These are phyloP conservation scores for Entonaema liquescens DNA, from an alignment of 495 filamentous ascomycete genomes.

Conservation along the genomic window DNA sequence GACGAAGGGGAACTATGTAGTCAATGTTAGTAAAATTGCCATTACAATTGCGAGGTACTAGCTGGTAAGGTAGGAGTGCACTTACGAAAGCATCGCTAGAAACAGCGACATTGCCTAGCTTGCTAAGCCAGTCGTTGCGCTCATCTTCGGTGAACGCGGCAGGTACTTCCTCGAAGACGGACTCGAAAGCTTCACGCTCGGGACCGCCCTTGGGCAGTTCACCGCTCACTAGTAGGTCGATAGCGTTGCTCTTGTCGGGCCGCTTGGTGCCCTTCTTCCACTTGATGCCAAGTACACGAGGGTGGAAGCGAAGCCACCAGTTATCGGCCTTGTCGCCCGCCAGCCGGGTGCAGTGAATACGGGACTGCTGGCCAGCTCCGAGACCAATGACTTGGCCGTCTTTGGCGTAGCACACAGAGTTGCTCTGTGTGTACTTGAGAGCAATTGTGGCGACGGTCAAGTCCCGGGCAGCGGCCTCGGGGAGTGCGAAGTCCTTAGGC, in stretches of 20 bases:
- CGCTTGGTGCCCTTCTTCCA: slow-evolving; percentile 98
- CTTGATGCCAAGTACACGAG: slow-evolving; percentile 82
- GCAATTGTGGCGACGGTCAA: slow-evolving; percentile 95
- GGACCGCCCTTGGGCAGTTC: slow-evolving; percentile 80
- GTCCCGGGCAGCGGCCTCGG: slow-evolving; percentile 85
- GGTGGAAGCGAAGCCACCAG: slow-evolving; percentile 99
- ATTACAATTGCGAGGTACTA: not conserved
- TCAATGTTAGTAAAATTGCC: slow-evolving; percentile 22
- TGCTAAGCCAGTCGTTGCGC: slow-evolving; percentile 80
- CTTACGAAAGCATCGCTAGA: slow-evolving; percentile 95
- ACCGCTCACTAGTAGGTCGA: slow-evolving; percentile 91
- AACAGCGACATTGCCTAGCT: slow-evolving; percentile 82
- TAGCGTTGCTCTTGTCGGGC: slow-evolving; percentile 96
- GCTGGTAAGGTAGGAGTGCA: slow-evolving; percentile 23
- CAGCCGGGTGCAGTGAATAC: slow-evolving; percentile 97
- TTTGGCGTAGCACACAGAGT: slow-evolving; percentile 97
- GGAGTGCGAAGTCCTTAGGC: slow-evolving; percentile 78
- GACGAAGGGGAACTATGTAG: slow-evolving; percentile 86
- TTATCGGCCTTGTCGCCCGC: slow-evolving; percentile 99
- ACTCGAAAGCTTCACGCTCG: slow-evolving; percentile 87
- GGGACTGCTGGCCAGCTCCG: slow-evolving; percentile 94
- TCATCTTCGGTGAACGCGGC: slow-evolving; percentile 82
- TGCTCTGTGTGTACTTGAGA: slow-evolving; percentile 97
- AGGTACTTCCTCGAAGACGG: slow-evolving; percentile 92
- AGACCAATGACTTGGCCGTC: slow-evolving; percentile 94